phyloP scores from a whole-genome alignment of 192 early-diverging fungal genomes.

The Linnemannia zychae region DNA sequence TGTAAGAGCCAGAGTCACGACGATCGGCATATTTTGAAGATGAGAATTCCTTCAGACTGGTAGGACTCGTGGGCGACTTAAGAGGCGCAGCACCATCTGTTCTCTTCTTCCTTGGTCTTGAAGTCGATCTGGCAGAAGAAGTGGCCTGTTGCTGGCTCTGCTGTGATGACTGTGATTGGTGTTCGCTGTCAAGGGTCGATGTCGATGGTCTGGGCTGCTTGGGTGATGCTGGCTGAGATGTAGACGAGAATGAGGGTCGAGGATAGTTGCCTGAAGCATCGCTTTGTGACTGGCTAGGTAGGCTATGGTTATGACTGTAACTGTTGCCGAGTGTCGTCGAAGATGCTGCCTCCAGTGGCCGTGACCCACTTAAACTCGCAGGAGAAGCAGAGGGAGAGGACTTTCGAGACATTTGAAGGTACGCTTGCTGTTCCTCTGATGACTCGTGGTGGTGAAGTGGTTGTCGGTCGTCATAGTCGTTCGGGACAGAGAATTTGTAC shows the following conservation, averaged over 20 bases:
- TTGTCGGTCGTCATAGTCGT: constrained; percentile 51
- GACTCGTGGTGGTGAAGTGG: constrained; percentile 24
- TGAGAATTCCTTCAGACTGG: not conserved
- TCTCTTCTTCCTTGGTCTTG: constrained; percentile 5
- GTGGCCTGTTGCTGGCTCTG: not conserved
- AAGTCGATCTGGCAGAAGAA: not conserved
- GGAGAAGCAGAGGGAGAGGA: not conserved
- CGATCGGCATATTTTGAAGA: constrained; percentile 7
- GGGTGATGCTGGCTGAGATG: constrained; percentile 6
- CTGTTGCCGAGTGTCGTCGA: not conserved
- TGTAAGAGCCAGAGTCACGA: constrained; percentile 14
- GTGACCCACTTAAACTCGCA: not conserved
- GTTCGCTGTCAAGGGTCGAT: not conserved
- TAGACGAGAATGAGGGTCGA: not conserved
- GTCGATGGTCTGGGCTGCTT: not conserved
- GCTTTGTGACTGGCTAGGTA: not conserved
- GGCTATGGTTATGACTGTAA: not conserved
- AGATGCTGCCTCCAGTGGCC: not conserved
- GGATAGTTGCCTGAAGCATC: not conserved
- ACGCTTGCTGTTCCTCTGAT: not conserved
- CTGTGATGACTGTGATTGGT: not conserved
- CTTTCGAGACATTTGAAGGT: not conserved
- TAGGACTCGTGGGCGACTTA: not conserved
- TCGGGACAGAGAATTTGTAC: constrained; percentile 34
- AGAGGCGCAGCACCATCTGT: not conserved